Evolutionary conservation across 352 stramenopile species (phyloP), one percentile per base, ranked within the genome.

Genomic region (Elongisporangium undulatum): DNA sequence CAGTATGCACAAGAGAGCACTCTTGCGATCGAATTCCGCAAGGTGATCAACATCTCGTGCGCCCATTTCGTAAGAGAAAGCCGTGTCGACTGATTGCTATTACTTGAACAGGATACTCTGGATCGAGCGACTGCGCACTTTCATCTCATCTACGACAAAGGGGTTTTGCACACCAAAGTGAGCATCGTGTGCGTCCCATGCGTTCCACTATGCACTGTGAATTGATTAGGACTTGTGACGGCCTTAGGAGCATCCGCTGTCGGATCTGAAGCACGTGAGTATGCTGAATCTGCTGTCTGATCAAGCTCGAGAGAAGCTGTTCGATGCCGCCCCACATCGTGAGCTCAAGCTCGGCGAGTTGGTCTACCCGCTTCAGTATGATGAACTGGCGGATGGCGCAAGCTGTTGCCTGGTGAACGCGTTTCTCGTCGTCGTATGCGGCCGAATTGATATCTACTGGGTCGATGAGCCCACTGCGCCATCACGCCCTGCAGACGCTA

Each of bases 361-460:
- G n/a, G 38, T 79, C 17, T 68, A 61, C 51, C 12, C 41, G 4
- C 22, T 53, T 4, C 19, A 53, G 8, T 15, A 53, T 53, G 19
- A 24, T 53, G 19, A 53, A 53, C 13, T 22, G 3, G 17, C 16
- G 9, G 50, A 58, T 7, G 56, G 58, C 0, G 51, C 20, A 19
- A 45, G 22, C 34, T 2, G 19, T 2, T 16, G 53, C 21, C 51
- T 59, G 20, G 49, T 55, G 6, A 13, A 69, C 17, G 68, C 66
- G 2, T 70, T 85, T 24, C 55, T 68, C 1, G 55, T 85, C 12
- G 68, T 87, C 10, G 58, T 81, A 17, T 72, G 59, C 0, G 77
- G 77, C 4, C 60, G 62, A 9, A 24, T 87, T n/a, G 75, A 85
- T 48, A 64, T 87, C 13, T 75, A 75, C 38, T 87, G 75, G 56